A percentile compares a stretch with the other conserved stretches of the same genome.
Conservation (phyloP, 139 green algal species). For the Chloropicon primus region DNA sequence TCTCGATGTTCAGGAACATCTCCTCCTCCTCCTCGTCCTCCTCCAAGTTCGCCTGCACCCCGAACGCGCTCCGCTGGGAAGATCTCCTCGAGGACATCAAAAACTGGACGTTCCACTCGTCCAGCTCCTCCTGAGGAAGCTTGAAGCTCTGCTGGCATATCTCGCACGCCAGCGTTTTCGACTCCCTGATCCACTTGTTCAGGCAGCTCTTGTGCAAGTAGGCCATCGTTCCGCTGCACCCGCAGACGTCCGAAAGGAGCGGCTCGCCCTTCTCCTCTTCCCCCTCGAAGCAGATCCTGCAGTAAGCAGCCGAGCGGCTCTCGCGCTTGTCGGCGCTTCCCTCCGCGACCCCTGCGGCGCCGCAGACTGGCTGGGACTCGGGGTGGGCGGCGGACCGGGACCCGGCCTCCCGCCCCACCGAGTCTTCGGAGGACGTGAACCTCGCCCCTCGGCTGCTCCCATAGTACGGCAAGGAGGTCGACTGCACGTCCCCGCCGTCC, state of each 20-base stretch:
- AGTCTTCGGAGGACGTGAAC: not conserved
- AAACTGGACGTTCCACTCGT: not conserved
- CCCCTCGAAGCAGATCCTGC: not conserved
- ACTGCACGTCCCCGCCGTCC: too few species aligned
- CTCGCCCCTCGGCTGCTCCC: not conserved
- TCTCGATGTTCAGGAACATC: not conserved
- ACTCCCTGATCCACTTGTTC: not conserved
- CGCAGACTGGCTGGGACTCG: too few species aligned
- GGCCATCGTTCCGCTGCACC: not conserved
- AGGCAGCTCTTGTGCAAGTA: not conserved
- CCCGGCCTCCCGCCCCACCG: not conserved
- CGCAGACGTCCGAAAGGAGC: not conserved
- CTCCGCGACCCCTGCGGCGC: too few species aligned
- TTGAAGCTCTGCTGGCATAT: not conserved
- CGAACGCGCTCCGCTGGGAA: not conserved
- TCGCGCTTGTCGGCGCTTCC: not conserved
- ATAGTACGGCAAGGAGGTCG: too few species aligned
- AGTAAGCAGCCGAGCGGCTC: not conserved
- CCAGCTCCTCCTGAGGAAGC: not conserved
- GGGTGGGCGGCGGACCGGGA: too few species aligned
- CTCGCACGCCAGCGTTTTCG: not conserved
- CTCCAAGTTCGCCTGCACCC: not conserved
- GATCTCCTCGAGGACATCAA: not conserved
- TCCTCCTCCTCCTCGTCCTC: not conserved
- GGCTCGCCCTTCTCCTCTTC: not conserved